Evolutionary conservation across 768 basidiomycete genomes (phyloP).

Genomic region (Stropharia rugosoannulata): DNA sequence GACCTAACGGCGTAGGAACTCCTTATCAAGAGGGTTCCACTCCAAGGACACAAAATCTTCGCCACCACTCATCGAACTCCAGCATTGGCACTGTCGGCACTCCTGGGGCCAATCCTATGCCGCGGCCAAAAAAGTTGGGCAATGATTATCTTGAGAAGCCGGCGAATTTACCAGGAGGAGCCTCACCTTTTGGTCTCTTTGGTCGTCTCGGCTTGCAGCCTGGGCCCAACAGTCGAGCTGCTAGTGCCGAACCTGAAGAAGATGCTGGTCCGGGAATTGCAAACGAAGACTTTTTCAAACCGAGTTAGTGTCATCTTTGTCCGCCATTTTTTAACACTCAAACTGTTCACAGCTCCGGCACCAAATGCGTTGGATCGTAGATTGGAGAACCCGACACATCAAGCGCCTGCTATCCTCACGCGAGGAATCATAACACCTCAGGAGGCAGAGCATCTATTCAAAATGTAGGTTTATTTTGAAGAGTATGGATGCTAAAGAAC

Average conservation of each 20-base stretch:
- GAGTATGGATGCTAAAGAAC: neutral
- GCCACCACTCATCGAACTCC: conserved; percentile 37
- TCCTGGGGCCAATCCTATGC: conserved; percentile 18
- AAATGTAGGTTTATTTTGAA: conserved; percentile 46
- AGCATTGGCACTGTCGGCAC: conserved; percentile 37
- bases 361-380: conserved; percentile 39
- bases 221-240: conserved; percentile 32
- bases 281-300: conserved; percentile 63
- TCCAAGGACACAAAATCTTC: conserved; percentile 20
- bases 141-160: conserved; percentile 40
- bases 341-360: conserved; percentile 33
- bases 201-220: conserved; percentile 55
- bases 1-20: conserved; percentile 39
- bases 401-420: conserved; percentile 62
- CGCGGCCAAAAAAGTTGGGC: conserved; percentile 37
- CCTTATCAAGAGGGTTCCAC: neutral
- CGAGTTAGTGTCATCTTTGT: conserved; percentile 40
- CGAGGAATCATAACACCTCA: conserved; percentile 58
- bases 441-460: conserved; percentile 73
- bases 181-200: conserved; percentile 75
- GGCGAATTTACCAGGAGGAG: conserved; percentile 58
- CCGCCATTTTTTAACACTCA: neutral
- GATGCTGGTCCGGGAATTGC: conserved; percentile 64
- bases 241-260: conserved; percentile 40
- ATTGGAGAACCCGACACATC: conserved; percentile 41